Base-by-base conservation (phyloP, 768 basidiomycete species). In the Galerina sulciceps region DNA sequence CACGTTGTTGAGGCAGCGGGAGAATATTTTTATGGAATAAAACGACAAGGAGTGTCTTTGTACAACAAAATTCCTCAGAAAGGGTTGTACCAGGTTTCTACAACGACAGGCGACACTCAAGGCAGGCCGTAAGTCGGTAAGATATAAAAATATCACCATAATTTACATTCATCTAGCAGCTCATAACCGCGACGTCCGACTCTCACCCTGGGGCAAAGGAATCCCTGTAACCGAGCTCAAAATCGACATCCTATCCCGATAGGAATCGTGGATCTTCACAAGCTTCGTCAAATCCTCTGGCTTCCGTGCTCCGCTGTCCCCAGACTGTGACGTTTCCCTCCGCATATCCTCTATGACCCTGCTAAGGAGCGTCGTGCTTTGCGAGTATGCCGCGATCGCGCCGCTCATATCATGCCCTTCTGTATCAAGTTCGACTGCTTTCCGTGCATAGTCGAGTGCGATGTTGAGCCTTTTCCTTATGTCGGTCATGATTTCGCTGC, bases 341-440 rank as follows among this genome's bases (percentile, higher is more conserved):
- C 10, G 31, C 22, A 55, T 15, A 6, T 49, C 44, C 17, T 60
- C 53, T 14, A 60, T 51, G 34, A 60, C 45, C 15, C 48, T 17
- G 37, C 42, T 41, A 13, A 64, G 44, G 13, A 64, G 26, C 4
- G 49, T 14, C n/a, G 55, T 23, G 51, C 59, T 53, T 15, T 52
- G 48, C 35, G 35, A 45, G 44, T 64, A 64, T 6, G 49, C 57
- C 3, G 53, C 57, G 46, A 64, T 61, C 3, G 59, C 63, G 26
- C 47, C 63, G 17, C 9, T 13, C 20, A 44, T 52, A 38, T 55
- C 40, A 6, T 48, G 37, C 3, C 53, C 50, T 18, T 49, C 51
- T 26, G 18, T 55, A 20, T 64, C 63, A 13, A 64, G 44, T 23
- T 60, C 54, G 15, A 64, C 63, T 4, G 63, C 63, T 15, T 44